phyloP scores from a whole-genome alignment of 371 early-diverging fungal species.

The Cokeromyces recurvatus region DNA sequence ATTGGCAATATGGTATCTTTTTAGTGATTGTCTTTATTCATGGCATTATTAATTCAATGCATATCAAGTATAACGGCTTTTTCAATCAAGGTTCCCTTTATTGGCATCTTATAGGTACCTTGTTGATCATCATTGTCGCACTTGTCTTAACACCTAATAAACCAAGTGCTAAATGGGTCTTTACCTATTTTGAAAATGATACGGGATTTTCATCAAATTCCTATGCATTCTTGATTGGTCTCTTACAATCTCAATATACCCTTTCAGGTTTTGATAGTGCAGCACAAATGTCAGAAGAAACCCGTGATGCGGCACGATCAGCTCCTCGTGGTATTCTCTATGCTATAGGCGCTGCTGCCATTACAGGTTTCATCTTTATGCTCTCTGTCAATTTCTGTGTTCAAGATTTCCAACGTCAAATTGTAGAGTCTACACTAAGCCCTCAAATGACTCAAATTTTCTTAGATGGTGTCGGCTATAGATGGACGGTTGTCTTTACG shows the following conservation, averaged over 20 bases:
- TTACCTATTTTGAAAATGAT: slow-evolving; percentile 35
- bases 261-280: slow-evolving; percentile 65
- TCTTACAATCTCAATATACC: slow-evolving; percentile 46
- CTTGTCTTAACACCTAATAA: slow-evolving; percentile 48
- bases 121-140: slow-evolving; percentile 51
- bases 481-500: slow-evolving; percentile 48
- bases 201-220: slow-evolving; percentile 30
- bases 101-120: slow-evolving; percentile 54
- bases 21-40: slow-evolving; percentile 44
- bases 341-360: slow-evolving; percentile 42
- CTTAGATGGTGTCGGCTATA: slow-evolving; percentile 48
- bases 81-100: slow-evolving; percentile 54
- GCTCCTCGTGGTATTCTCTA: slow-evolving; percentile 59
- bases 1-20: slow-evolving; percentile 40
- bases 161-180: slow-evolving; percentile 38
- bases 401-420: slow-evolving; percentile 37
- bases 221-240: slow-evolving; percentile 34
- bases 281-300: slow-evolving; percentile 73
- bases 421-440: slow-evolving; percentile 36
- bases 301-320: slow-evolving; percentile 52
- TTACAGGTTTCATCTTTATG: slow-evolving; percentile 45
- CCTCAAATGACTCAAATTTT: slow-evolving; percentile 46
- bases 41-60: slow-evolving; percentile 53
- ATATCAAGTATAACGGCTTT: slow-evolving; percentile 44
- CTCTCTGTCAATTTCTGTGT: slow-evolving; percentile 43